A percentile compares a stretch with the other conserved stretches of the same genome.
phyloP scores from a whole-genome alignment of 2,329 filamentous ascomycete species.

The Clarireedia homoeocarpa region DNA sequence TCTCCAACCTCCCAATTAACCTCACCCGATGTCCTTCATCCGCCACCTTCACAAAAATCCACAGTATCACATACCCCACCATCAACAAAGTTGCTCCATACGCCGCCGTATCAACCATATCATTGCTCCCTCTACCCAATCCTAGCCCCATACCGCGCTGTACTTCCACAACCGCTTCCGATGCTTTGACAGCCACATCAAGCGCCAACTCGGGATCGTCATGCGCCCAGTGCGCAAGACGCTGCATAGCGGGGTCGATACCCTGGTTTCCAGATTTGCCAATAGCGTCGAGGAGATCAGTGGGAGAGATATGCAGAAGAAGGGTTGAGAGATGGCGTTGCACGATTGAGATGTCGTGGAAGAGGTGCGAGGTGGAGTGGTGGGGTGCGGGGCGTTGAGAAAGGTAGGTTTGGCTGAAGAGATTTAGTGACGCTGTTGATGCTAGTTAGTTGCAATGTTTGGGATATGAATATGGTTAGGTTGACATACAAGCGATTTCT shows the following conservation, averaged over 20 bases:
- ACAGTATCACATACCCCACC: slow-evolving; percentile 19
- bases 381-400: background rate
- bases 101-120: slow-evolving; percentile 14
- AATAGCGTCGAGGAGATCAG: background rate
- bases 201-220: slow-evolving; percentile 11
- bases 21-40: slow-evolving; percentile 1
- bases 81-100: slow-evolving; percentile 19
- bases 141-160: background rate
- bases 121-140: background rate
- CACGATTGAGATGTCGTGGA: background rate
- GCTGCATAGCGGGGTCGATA: slow-evolving; percentile 13
- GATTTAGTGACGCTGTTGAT: background rate
- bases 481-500: slow-evolving; percentile 6
- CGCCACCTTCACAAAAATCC: slow-evolving; percentile 16
- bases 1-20: background rate
- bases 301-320: background rate
- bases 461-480: background rate
- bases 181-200: slow-evolving; percentile 13
- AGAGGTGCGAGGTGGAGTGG: slow-evolving; percentile 8
- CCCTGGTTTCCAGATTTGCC: slow-evolving; percentile 12
- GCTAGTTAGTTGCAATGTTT: background rate
- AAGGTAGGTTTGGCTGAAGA: slow-evolving; percentile 14
- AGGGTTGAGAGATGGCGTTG: background rate
- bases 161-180: slow-evolving; percentile 14
- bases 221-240: slow-evolving; percentile 14